Percentiles rank a stretch among this genome's conserved stretches.
Conservation (phyloP, 306 rosid species). For the Vicia faba region DNA sequence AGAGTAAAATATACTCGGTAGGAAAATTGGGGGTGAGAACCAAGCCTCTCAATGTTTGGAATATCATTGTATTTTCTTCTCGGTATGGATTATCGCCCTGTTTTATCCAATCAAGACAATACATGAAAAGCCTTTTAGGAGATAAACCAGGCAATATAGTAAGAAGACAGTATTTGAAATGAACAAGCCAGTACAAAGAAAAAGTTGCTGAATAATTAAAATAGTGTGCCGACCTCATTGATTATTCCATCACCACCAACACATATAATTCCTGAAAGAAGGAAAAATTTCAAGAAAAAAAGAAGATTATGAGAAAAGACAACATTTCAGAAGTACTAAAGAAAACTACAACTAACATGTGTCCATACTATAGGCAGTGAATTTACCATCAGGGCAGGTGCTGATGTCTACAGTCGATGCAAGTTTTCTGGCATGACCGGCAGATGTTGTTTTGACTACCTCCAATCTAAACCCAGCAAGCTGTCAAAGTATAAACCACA, state of each 20-base stretch:
- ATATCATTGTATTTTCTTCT: constrained; percentile 16
- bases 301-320: constrained; percentile 30
- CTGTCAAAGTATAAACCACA: constrained; percentile 56
- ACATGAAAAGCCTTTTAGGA: constrained; percentile 20
- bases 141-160: constrained; percentile 15
- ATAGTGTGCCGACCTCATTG: constrained; percentile 75
- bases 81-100: neutral
- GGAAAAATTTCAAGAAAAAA: constrained; percentile 21
- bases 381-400: constrained; percentile 92
- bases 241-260: constrained; percentile 99
- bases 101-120: constrained; percentile 15
- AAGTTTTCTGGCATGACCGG: constrained; percentile 90
- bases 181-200: constrained; percentile 30
- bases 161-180: constrained; percentile 6
- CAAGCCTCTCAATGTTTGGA: constrained; percentile 6
- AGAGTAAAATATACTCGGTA: constrained; percentile 5
- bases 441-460: constrained; percentile 86
- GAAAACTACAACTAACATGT: constrained; percentile 33
- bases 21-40: constrained; percentile 8
- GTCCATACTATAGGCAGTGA: constrained; percentile 28
- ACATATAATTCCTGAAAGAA: constrained; percentile 86
- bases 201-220: constrained; percentile 14
- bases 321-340: constrained; percentile 28
- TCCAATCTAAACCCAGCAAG: constrained; percentile 99
- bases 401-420: constrained; percentile 92